Conservation (phyloP, 305 asterid genomes). For the Fraxinus latifolia region DNA sequence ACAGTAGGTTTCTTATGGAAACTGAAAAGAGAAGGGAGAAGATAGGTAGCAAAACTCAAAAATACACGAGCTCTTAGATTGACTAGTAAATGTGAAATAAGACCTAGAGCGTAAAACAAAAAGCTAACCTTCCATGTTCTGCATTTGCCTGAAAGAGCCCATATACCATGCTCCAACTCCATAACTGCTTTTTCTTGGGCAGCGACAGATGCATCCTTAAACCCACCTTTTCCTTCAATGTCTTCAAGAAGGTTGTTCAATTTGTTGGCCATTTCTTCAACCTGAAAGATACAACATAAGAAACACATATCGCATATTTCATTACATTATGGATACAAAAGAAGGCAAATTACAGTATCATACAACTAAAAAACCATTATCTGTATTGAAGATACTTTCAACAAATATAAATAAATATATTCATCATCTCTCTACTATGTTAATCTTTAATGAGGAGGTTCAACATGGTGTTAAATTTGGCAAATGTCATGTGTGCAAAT, state of each 20-base stretch:
- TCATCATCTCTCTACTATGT: background rate
- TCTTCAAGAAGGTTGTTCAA: conserved; percentile 72
- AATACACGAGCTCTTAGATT: background rate
- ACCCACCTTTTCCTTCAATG: conserved; percentile 79
- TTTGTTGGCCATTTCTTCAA: conserved; percentile 72
- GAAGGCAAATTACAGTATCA: conserved; percentile 13
- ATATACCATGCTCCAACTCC: conserved; percentile 63
- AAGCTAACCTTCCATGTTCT: conserved; percentile 61
- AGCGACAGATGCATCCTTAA: conserved; percentile 67
- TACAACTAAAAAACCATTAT: background rate
- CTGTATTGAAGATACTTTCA: background rate
- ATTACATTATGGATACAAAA: conserved; percentile 16
- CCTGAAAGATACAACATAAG: conserved; percentile 44
- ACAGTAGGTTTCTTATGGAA: background rate
- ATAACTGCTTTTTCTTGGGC: conserved; percentile 51
- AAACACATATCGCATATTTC: conserved; percentile 14
- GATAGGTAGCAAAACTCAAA: background rate
- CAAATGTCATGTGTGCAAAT: background rate
- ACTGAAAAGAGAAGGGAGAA: background rate
- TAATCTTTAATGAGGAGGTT: background rate
- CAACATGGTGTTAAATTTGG: background rate
- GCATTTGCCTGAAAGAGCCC: conserved; percentile 67
- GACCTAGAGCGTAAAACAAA: background rate
- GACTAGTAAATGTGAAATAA: conserved; percentile 23
- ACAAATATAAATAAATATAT: background rate